Evolutionary conservation across 2,329 filamentous ascomycete species (phyloP).

Genomic region (Fusarium verticillioides): DNA sequence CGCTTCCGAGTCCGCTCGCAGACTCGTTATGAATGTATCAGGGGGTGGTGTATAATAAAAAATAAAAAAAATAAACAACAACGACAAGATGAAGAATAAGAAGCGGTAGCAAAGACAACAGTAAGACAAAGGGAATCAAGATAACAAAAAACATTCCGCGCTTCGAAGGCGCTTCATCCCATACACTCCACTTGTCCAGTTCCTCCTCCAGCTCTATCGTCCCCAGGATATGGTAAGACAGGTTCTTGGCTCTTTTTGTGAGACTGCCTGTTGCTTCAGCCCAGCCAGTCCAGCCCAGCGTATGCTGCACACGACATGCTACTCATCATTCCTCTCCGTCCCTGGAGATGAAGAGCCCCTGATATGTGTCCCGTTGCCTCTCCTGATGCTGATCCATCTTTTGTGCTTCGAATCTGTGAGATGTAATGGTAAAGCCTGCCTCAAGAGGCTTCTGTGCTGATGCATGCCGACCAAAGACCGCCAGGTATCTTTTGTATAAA

Average conservation of each 20-base stretch:
- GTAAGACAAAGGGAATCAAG: slow-evolving; percentile 47
- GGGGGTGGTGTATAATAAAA: slow-evolving; percentile 49
- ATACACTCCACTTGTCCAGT: slow-evolving; percentile 22
- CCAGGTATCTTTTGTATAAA: slow-evolving; percentile 38
- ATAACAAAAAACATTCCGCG: slow-evolving; percentile 34
- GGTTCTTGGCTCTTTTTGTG: slow-evolving; percentile 1
- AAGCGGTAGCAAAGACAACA: slow-evolving; percentile 41
- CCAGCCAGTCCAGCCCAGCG: slow-evolving; percentile 25
- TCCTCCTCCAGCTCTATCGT: slow-evolving; percentile 22
- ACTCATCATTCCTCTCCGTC: slow-evolving; percentile 23
- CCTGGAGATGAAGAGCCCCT: slow-evolving; percentile 37
- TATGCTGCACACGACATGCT: slow-evolving; percentile 29
- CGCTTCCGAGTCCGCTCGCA: slow-evolving; percentile 48
- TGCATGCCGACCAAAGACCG: slow-evolving; percentile 30
- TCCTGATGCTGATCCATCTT: slow-evolving; percentile 45
- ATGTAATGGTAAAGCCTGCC: slow-evolving; percentile 48
- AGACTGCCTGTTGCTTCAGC: slow-evolving; percentile 20
- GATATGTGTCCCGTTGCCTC: slow-evolving; percentile 36
- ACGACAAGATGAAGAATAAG: slow-evolving; percentile 35
- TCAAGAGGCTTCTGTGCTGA: slow-evolving; percentile 33
- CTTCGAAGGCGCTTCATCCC: slow-evolving; percentile 37
- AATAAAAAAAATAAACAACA: slow-evolving; percentile 36
- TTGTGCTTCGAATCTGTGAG: slow-evolving; percentile 48
- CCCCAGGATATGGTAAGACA: slow-evolving; percentile 10
- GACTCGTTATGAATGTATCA: slow-evolving; percentile 48